Evolutionary conservation across 1,284 basidiomycete genomes (phyloP), one percentile per base, ranked within the genome.

Genomic region (Irpex sp.): DNA sequence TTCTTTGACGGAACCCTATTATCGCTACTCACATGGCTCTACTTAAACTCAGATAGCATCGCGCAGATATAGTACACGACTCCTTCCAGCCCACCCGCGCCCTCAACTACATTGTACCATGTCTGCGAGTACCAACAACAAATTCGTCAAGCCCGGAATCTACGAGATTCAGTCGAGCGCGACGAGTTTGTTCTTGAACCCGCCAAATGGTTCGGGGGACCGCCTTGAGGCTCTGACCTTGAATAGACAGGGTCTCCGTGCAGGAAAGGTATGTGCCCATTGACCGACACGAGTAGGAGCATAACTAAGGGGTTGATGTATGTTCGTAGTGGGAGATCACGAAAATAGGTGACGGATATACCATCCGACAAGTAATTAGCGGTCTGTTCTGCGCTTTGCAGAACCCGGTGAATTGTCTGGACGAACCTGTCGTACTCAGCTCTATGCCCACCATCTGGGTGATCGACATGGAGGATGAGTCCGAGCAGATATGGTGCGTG

Each of bases 281-380:
- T 9, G 49, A 9, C 13, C 13, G 1, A 19, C 19, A 33, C 31
- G 31, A 33, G 31, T 6, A 33, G 31, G 31, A 33, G 31, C 31
- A 33, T n/a, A 6, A 33, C 5, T n/a, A 37, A n/a, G 33, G 11
- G 11, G 53, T 11, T 7, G 6, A 33, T 33, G 31, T 33, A 33
- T 31, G 33, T 13, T 47, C 54, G 57, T 46, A 63, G 62, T 63
- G 62, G 62, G 53, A 63, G 43, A 60, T 63, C 8, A 13, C 46
- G 7, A 11, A 46, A 31, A 53, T 63, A 19, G 62, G 62, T 5
- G 43, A 50, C 5, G 62, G 62, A 11, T 60, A 60, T 26, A 63
- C 59, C n/a, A 57, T 63, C 21, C 56, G 60, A 33, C 58, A 60
- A 19, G 53, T 57, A 1, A 3, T 15, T 4, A 63, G 62, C 31